Base-by-base conservation (phyloP, 441 rosid genomes). In the Theobroma grandiflorum region DNA sequence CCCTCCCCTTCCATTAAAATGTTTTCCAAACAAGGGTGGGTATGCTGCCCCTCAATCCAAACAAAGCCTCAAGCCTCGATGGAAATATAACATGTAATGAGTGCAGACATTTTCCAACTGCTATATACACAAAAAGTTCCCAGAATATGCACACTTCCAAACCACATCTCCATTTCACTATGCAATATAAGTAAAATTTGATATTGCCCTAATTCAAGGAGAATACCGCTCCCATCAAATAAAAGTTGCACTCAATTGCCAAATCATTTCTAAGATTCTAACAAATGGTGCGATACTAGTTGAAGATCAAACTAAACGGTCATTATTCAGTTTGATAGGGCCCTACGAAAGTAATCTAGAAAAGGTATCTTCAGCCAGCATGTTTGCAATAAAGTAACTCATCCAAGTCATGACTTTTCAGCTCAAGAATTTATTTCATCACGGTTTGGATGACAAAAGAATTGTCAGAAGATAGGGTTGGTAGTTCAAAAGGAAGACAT, bases 241-340 rank as follows among this genome's bases (percentile, higher is more conserved):
- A 70, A 70, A 70, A 26, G 31, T 26, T 26, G 31, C 31, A 26
- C 31, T 26, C 31, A 26, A 70, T 66, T 40, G 50, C 33, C 50
- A 40, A 40, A 4, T 42, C 18, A 10, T 49, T 22, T 70, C n/a
- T 52, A 70, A 26, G 38, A 70, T 47, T 22, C 71, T 40, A 40
- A 9, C 12, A 31, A 66, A 66, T 66, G 15, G n/a, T n/a, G 71
- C 18, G 31, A 61, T 47, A 31, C 74, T 26, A 69, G 74, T 31
- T 69, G 74, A 69, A 69, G 74, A 61, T 26, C 71, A 66, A 69
- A 47, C 31, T 20, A 15, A 69, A 15, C 5, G 35, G 33, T 12
- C 55, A 68, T 45, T 22, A 68, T 68, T 68, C 69, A 65, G 69
- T 38, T 65, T 38, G 45, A 9, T 38, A 65, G 9, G 49, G 15